Evolutionary conservation across 495 filamentous ascomycete species (phyloP).

Genomic region (Lasiosphaeria hispida): DNA sequence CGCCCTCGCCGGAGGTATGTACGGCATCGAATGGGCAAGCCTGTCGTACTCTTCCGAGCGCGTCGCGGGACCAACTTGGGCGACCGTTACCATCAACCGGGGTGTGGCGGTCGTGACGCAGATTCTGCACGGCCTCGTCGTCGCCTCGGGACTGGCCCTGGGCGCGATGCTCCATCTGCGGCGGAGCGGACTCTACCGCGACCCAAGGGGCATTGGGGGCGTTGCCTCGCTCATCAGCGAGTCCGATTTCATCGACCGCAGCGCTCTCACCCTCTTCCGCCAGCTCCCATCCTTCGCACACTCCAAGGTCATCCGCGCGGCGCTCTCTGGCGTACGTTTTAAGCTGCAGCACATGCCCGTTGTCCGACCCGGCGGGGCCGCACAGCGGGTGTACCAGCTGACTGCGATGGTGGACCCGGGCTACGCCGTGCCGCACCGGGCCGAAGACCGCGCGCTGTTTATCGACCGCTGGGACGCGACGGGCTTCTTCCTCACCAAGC

Average conservation of each 20-base stretch:
- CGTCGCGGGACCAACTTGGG: neutral
- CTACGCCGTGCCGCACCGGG: neutral
- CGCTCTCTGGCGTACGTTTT: neutral
- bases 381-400: neutral
- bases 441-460: neutral
- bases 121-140: neutral
- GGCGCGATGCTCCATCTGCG: neutral
- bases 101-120: neutral
- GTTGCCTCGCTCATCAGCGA: constrained; percentile 1
- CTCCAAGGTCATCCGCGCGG: neutral
- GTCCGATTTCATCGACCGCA: neutral
- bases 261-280: neutral
- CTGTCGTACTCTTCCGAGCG: neutral
- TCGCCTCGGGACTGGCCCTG: neutral
- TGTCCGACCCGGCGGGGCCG: neutral
- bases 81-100: neutral
- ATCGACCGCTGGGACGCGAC: neutral
- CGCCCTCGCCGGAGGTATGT: neutral
- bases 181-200: neutral
- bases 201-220: neutral
- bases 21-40: constrained; percentile 1
- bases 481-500: constrained; percentile 1
- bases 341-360: neutral
- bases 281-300: constrained; percentile 1
- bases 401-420: neutral